phyloP scores from a whole-genome alignment of 2,329 filamentous ascomycete genomes.

The Pestalotiopsis fici region DNA sequence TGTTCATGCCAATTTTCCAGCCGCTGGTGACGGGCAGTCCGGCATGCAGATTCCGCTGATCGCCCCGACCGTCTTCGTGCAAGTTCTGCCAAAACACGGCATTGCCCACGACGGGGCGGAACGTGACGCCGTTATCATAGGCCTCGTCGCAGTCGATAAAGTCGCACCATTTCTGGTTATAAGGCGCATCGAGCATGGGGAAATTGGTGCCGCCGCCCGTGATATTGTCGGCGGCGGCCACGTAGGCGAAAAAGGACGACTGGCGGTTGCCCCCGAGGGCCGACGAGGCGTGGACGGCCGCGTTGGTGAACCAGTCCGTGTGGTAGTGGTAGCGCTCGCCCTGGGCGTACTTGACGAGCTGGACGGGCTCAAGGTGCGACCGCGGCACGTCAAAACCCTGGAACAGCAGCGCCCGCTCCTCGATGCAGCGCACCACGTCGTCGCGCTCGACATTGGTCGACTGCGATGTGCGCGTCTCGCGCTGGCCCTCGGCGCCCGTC shows the following conservation, averaged over 20 bases:
- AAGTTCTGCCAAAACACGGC: constrained; percentile 52
- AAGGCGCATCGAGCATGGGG: constrained; percentile 39
- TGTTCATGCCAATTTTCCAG: constrained; percentile 53
- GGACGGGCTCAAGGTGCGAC: constrained; percentile 44
- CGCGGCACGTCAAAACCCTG: constrained; percentile 42
- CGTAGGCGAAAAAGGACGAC: constrained; percentile 50
- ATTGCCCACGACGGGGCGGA: constrained; percentile 46
- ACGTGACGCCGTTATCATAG: constrained; percentile 48
- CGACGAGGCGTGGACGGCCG: constrained; percentile 33
- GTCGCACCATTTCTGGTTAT: constrained; percentile 39
- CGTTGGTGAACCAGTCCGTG: constrained; percentile 51
- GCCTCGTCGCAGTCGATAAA: constrained; percentile 50
- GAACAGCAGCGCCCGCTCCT: constrained; percentile 45
- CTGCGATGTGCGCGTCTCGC: constrained; percentile 43
- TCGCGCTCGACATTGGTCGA: constrained; percentile 45
- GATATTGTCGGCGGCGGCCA: constrained; percentile 38
- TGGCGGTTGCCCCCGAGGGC: constrained; percentile 43
- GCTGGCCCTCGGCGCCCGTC: constrained; percentile 31
- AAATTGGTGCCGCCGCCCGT: constrained; percentile 52
- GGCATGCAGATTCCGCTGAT: constrained; percentile 46
- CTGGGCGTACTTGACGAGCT: constrained; percentile 46
- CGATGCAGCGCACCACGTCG: constrained; percentile 45
- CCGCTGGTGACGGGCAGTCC: constrained; percentile 46
- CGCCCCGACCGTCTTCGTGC: constrained; percentile 37
- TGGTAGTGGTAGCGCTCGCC: constrained; percentile 50